Conservation (phyloP, 306 rosid species). For the Corylus heterophylla region DNA sequence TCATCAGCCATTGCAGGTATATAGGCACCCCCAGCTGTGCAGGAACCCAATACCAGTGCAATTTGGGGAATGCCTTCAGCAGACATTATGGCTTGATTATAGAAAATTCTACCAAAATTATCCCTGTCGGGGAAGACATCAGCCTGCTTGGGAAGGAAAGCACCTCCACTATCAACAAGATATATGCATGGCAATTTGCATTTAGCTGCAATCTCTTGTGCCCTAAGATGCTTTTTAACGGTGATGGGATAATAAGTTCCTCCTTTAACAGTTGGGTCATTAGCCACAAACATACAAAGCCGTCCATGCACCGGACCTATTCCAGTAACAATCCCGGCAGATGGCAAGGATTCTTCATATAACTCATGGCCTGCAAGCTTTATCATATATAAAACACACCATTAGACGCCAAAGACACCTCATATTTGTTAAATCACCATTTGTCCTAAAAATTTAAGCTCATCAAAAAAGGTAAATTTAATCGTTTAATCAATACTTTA, state of each 20-base stretch:
- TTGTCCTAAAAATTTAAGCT: too few species aligned
- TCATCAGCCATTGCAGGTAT: conserved; percentile 99
- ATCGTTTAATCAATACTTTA: too few species aligned
- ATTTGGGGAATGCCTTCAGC: conserved; percentile 87
- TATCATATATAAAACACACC: conserved; percentile 26
- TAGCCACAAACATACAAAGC: conserved; percentile 95
- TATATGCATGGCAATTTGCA: conserved; percentile 90
- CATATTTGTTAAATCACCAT: neutral
- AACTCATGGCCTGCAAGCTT: conserved; percentile 95
- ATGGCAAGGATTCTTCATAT: conserved; percentile 76
- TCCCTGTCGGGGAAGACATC: conserved; percentile 92
- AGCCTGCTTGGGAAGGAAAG: conserved; percentile 97
- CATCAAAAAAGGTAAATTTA: too few species aligned
- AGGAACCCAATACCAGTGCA: conserved; percentile 90
- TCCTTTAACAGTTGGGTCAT: conserved; percentile 95
- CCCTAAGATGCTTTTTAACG: conserved; percentile 96
- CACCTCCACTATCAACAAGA: conserved; percentile 98
- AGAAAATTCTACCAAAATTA: conserved; percentile 93
- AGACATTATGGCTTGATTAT: conserved; percentile 87
- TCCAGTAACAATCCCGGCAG: conserved; percentile 88
- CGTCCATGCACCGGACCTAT: conserved; percentile 90
- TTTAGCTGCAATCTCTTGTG: conserved; percentile 85
- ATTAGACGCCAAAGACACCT: neutral
- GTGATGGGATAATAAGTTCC: conserved; percentile 96
- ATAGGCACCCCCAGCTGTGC: conserved; percentile 98